These are phyloP conservation scores for Eucalyptus cladocalyx DNA, from an alignment of 345 rosid species.

Conservation along the genomic window DNA sequence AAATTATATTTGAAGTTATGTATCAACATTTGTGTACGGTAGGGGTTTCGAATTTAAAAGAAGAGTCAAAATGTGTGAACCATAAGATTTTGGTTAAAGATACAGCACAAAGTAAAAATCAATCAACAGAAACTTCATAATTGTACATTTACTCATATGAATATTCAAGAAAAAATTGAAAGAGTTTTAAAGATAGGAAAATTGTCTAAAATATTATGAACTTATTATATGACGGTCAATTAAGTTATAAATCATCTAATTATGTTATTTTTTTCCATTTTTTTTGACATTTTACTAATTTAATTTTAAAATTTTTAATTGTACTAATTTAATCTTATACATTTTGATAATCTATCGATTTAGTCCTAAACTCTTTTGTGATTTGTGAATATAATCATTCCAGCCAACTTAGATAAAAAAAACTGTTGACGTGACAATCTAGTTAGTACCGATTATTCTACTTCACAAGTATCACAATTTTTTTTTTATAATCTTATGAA, in stretches of 20 bases:
- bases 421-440: accelerated
- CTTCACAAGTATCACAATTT: too few relatives aligned
- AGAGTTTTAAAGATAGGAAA: not conserved
- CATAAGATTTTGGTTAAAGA: not conserved
- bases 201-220: too few relatives aligned
- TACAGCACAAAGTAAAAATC: not conserved
- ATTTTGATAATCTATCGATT: too few relatives aligned
- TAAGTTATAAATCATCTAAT: too few relatives aligned
- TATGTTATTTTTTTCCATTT: too few relatives aligned
- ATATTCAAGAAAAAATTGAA: not conserved
- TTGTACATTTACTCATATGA: not conserved
- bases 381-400: too few relatives aligned
- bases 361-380: not conserved
- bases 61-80: not conserved
- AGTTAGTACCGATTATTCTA: accelerated
- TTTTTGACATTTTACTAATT: too few relatives aligned
- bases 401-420: accelerated
- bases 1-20: not conserved
- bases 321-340: accelerated
- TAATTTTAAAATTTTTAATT: too few relatives aligned
- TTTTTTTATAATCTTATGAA: too few relatives aligned
- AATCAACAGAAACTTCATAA: not conserved
- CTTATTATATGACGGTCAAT: too few relatives aligned
- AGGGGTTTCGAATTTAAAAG: not conserved
- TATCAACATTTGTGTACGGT: not conserved